phyloP scores from a whole-genome alignment of 345 rosid species.

The Durio zibethinus region DNA sequence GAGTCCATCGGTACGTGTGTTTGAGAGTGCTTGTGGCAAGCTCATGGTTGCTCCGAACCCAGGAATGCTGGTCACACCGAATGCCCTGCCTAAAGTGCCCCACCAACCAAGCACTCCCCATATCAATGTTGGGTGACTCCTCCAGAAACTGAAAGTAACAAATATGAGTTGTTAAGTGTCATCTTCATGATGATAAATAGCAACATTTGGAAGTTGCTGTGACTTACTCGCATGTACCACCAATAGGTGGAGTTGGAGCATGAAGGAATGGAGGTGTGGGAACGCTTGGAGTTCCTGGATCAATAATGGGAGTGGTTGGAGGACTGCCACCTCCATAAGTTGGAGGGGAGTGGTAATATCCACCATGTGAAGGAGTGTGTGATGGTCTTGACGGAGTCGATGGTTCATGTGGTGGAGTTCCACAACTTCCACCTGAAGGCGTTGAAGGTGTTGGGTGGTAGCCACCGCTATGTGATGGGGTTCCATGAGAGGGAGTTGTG shows the following conservation, averaged over 20 bases:
- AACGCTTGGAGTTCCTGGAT: conserved; percentile 57
- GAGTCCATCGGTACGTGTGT: conserved; percentile 55
- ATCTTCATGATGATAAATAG: background rate
- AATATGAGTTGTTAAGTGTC: background rate
- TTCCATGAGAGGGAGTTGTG: conserved; percentile 28
- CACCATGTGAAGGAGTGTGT: conserved; percentile 55
- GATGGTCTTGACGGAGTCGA: conserved; percentile 33
- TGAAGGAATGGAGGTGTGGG: conserved; percentile 53
- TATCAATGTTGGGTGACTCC: conserved; percentile 71
- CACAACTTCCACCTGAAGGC: conserved; percentile 39
- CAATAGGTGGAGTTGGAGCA: conserved; percentile 62
- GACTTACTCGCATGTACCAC: conserved; percentile 89
- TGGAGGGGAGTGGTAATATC: conserved; percentile 55
- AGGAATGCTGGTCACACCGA: conserved; percentile 51
- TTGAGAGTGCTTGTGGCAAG: conserved; percentile 79
- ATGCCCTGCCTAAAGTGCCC: conserved; percentile 64
- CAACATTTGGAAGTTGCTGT: background rate
- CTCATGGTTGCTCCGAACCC: conserved; percentile 59
- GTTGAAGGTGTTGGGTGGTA: conserved; percentile 34
- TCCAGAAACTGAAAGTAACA: conserved; percentile 72
- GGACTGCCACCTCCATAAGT: conserved; percentile 20
- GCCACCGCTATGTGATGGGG: conserved; percentile 22
- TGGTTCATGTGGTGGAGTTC: conserved; percentile 33
- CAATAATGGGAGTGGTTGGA: conserved; percentile 34
- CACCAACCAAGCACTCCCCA: conserved; percentile 89